Evolutionary conservation across 2,329 filamentous ascomycete species (phyloP).

Genomic region (Colletotrichum ledebouriae): DNA sequence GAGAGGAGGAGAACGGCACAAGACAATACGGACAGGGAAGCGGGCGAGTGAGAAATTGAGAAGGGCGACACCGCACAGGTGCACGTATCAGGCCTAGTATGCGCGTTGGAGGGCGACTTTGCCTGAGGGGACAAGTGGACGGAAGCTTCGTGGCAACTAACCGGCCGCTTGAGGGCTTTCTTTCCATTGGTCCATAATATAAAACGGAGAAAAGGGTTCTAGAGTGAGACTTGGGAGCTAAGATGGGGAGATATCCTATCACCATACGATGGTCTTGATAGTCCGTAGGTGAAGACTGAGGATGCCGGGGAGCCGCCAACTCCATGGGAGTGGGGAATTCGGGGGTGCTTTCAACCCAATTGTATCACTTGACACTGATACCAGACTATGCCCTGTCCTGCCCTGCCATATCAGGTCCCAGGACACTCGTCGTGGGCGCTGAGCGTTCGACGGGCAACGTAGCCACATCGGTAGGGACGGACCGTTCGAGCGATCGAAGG

Average conservation of each 20-base stretch:
- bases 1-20: conserved; percentile 20
- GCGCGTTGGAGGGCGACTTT: conserved; percentile 30
- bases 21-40: conserved; percentile 15
- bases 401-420: conserved; percentile 1
- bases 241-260: conserved; percentile 29
- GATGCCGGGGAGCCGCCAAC: conserved; percentile 46
- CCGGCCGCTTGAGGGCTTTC: conserved; percentile 25
- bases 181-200: conserved; percentile 31
- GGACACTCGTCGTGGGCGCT: conserved; percentile 36
- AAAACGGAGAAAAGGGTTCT: conserved; percentile 41
- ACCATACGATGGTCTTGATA: conserved; percentile 6
- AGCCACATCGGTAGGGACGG: conserved; percentile 57
- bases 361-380: conserved; percentile 49
- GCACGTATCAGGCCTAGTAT: conserved; percentile 26
- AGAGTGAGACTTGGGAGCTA: conserved; percentile 22
- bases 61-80: conserved; percentile 18
- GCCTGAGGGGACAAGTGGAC: conserved; percentile 28
- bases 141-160: conserved; percentile 31
- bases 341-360: conserved; percentile 41
- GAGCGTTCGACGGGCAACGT: conserved; percentile 50
- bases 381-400: not conserved
- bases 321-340: conserved; percentile 46
- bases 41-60: conserved; percentile 20
- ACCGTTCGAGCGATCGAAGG: conserved; percentile 54
- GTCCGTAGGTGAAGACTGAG: conserved; percentile 45